Conservation (phyloP, 176 grass and related monocot genomes). For the Eleusine coracana region DNA sequence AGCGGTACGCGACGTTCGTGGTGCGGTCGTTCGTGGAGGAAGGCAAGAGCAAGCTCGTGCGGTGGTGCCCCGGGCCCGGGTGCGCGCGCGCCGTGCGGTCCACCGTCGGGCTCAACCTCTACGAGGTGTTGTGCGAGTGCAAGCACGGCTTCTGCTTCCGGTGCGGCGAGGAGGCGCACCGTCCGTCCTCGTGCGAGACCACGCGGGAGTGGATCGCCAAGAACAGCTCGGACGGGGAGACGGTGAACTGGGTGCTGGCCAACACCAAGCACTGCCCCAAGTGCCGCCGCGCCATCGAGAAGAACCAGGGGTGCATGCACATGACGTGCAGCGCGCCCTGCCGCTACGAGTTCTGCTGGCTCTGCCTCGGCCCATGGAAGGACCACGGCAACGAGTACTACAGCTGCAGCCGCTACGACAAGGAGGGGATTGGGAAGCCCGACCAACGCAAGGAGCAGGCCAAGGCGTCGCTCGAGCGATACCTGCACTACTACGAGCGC, state of each 20-base stretch:
- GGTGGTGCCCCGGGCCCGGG: constrained; percentile 50
- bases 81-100: constrained; percentile 43
- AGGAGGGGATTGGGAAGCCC: background rate
- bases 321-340: constrained; percentile 49
- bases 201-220: constrained; percentile 27
- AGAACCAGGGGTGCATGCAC: constrained; percentile 66
- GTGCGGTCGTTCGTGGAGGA: constrained; percentile 58
- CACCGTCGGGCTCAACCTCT: background rate
- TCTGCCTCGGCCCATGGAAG: constrained; percentile 45
- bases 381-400: background rate
- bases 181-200: constrained; percentile 28
- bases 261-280: constrained; percentile 58
- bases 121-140: constrained; percentile 48
- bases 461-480: constrained; percentile 38
- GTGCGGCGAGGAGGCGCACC: constrained; percentile 52
- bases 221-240: constrained; percentile 30
- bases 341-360: constrained; percentile 60
- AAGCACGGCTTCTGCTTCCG: constrained; percentile 19
- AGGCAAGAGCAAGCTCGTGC: constrained; percentile 28
- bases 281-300: constrained; percentile 58
- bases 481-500: constrained; percentile 51
- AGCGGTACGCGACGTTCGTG: constrained; percentile 31
- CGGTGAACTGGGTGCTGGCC: constrained; percentile 35
- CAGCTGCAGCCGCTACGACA: constrained; percentile 40
- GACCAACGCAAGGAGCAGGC: background rate